Evolutionary conservation across 805 yeast species (phyloP), one percentile per base, ranked within the genome.

Genomic region (Teunomyces gatunensis): DNA sequence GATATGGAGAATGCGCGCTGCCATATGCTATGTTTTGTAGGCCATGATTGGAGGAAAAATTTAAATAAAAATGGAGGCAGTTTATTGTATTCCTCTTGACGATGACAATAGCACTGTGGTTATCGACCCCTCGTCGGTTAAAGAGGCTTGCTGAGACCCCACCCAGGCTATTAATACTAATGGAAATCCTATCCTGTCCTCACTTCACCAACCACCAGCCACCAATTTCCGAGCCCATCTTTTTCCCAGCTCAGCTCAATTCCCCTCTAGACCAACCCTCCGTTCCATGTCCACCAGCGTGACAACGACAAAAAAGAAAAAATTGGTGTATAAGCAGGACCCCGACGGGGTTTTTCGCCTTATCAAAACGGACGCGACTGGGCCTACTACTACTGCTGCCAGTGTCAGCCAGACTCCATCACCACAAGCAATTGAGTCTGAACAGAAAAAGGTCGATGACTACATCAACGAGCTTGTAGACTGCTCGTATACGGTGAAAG

Each of bases 311-410:
- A 52, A 47, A 39, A 64, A 62, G 53, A 62, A 62, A 48, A 68
- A 64, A 47, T 47, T 68, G 17, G 64, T 67, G 10, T 69, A 69
- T 50, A 61, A 62, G 47, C 71, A 68, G 50, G 73, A 64, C 47
- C 64, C 71, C 5, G 74, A 69, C 51, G 74, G 74, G 3, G 71
- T 68, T 12, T 69, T 65, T 47, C 56, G 73, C 12, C 53, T 68
- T 35, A 66, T 66, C 48, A 63, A 63, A 44, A 59, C 57, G n/a
- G 59, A 52, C 23, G 44, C 32, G 30, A 44, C 43, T 35, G 51
- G 45, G 9, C 34, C 30, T 15, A 15, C 17, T 15, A 15, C 17
- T 15, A 15, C 17, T 21, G 36, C 44, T 15, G 9, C 42, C 45
- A 6, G 10, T 5, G 11, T 20, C 13, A 6, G 12, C 30, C 12